Evolutionary conservation across 176 grass and related monocot species (phyloP).

Genomic region (Ensete ventricosum): DNA sequence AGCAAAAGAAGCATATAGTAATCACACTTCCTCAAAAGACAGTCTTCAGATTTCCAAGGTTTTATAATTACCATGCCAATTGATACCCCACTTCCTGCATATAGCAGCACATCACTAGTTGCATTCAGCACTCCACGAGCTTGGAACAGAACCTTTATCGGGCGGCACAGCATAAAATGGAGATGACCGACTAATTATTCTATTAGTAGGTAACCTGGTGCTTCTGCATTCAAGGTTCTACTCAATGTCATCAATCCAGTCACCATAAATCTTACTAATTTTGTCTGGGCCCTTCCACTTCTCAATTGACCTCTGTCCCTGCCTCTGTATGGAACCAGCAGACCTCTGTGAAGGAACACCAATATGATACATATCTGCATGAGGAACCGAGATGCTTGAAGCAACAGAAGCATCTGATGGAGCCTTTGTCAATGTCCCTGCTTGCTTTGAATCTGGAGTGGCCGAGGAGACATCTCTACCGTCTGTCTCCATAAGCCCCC

Average conservation of each 20-base stretch:
- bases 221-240: constrained; percentile 21
- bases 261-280: constrained; percentile 34
- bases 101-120: no score
- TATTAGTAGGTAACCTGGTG: background rate
- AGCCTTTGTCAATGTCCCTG: constrained; percentile 1
- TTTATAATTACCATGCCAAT: no score
- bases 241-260: constrained; percentile 61
- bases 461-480: constrained; percentile 37
- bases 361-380: constrained; percentile 16
- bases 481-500: constrained; percentile 58
- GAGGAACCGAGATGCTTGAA: constrained; percentile 4
- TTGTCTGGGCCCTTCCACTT: constrained; percentile 97
- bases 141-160: no score
- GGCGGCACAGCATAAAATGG: no score
- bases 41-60: no score
- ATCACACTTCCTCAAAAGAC: no score
- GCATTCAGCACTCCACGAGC: no score
- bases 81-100: no score
- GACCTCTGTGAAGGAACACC: constrained; percentile 14
- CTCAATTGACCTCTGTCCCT: constrained; percentile 65
- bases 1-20: no score
- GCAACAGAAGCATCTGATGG: background rate
- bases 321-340: constrained; percentile 9
- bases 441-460: constrained; percentile 34
- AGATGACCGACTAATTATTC: background rate